phyloP scores from a whole-genome alignment of 352 stramenopile species.

The Phytophthora cajani region DNA sequence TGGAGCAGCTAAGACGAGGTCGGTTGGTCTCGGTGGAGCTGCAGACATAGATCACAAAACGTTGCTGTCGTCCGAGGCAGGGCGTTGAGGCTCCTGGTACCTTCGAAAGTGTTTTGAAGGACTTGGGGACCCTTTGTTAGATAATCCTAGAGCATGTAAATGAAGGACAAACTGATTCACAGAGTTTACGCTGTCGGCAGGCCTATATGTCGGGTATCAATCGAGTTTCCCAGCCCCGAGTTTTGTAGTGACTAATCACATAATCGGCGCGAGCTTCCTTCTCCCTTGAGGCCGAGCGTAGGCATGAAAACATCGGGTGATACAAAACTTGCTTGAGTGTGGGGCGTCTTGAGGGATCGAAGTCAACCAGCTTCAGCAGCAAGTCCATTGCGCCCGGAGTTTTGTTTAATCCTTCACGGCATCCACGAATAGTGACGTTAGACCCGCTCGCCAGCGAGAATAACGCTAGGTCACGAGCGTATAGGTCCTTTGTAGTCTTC shows the following conservation, averaged over 20 bases:
- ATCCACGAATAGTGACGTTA: constrained; percentile 57
- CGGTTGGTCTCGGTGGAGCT: constrained; percentile 8
- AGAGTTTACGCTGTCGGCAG: neutral
- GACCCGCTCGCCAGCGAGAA: constrained; percentile 62
- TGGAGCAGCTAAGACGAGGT: constrained; percentile 40
- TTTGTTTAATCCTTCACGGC: constrained; percentile 52
- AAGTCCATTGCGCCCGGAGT: constrained; percentile 56
- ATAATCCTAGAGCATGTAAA: constrained; percentile 40
- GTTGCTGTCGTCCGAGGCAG: constrained; percentile 2
- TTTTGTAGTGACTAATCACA: constrained; percentile 66
- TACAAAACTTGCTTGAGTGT: constrained; percentile 74
- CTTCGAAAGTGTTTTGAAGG: constrained; percentile 40
- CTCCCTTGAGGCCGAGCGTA: constrained; percentile 27
- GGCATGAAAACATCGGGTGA: constrained; percentile 60
- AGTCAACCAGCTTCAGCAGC: constrained; percentile 62
- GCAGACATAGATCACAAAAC: constrained; percentile 3
- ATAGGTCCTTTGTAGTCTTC: constrained; percentile 44
- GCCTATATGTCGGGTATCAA: constrained; percentile 53
- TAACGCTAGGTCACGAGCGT: constrained; percentile 44
- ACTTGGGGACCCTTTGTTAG: constrained; percentile 20
- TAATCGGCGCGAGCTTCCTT: constrained; percentile 44
- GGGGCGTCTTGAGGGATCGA: constrained; percentile 64
- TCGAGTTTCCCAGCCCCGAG: constrained; percentile 5
- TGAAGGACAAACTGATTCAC: constrained; percentile 24
- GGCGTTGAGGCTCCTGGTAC: neutral